Percentiles rank a stretch among this genome's conserved stretches.
phyloP scores from a whole-genome alignment of 2,329 filamentous ascomycete genomes.

The Cercospora nicotianae region DNA sequence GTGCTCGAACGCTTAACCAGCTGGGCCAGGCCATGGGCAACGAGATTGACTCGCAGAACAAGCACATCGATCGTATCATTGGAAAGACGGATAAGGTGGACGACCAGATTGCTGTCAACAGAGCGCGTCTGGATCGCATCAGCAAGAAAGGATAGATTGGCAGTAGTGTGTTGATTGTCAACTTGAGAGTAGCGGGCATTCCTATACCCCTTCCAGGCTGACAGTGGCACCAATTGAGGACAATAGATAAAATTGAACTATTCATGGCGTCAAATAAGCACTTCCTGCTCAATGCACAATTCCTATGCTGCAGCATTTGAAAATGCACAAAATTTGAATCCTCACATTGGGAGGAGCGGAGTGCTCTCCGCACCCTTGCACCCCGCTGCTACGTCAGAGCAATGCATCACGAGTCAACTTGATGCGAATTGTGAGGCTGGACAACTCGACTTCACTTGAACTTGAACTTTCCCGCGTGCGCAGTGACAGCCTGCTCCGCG shows the following conservation, averaged over 20 bases:
- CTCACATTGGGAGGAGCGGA: not conserved
- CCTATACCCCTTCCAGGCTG: not conserved
- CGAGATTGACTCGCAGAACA: constrained; percentile 76
- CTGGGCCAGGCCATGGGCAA: constrained; percentile 71
- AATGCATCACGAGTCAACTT: constrained; percentile 1
- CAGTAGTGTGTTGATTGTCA: not conserved
- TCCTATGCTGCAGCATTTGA: not conserved
- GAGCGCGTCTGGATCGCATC: constrained; percentile 67
- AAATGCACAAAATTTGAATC: not conserved
- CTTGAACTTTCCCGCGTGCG: not conserved
- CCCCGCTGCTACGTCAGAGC: constrained; percentile 5
- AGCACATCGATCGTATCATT: constrained; percentile 71
- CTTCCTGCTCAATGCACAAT: not conserved
- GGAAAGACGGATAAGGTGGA: constrained; percentile 73
- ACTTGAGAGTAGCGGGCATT: not conserved
- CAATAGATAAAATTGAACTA: not conserved
- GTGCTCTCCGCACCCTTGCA: not conserved
- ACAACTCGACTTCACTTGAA: not conserved
- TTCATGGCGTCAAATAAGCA: not conserved
- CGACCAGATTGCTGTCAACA: constrained; percentile 77
- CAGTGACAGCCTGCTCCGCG: not conserved
- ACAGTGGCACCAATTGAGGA: not conserved
- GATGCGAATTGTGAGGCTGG: not conserved
- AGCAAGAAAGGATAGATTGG: constrained; percentile 37
- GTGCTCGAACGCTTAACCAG: constrained; percentile 69